Evolutionary conservation across 73 alveolate genomes (phyloP).

Genomic region (Paramecium tetraurelia): DNA sequence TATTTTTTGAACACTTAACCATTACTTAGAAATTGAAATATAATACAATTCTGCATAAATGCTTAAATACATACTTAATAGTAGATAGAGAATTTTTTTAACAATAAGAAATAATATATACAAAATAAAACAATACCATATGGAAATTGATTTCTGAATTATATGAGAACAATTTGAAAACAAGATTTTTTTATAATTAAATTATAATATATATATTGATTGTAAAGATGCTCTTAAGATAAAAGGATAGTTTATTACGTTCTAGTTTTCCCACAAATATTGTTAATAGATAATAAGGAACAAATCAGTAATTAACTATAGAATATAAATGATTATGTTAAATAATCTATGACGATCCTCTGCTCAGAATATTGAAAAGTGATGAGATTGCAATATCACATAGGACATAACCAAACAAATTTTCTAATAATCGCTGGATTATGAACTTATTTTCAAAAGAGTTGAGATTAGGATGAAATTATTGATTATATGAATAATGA

Average conservation of each 20-base stretch:
- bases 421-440: too few species aligned
- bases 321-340: too few species aligned
- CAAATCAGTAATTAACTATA: background rate
- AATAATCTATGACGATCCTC: background rate
- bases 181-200: too few species aligned
- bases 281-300: background rate
- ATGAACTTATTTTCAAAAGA: background rate
- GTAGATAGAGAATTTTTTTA: too few species aligned
- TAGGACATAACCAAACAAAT: background rate
- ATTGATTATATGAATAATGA: background rate
- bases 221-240: background rate
- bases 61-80: background rate
- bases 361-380: too few species aligned
- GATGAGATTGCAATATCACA: background rate
- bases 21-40: background rate
- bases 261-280: background rate
- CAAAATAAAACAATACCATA: too few species aligned
- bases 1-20: too few species aligned
- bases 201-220: too few species aligned
- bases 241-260: background rate
- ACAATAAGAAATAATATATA: too few species aligned
- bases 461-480: background rate
- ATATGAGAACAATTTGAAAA: too few species aligned
- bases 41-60: background rate
- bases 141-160: too few species aligned